phyloP scores from a whole-genome alignment of 2,329 filamentous ascomycete genomes.

The Botrytis tulipae region DNA sequence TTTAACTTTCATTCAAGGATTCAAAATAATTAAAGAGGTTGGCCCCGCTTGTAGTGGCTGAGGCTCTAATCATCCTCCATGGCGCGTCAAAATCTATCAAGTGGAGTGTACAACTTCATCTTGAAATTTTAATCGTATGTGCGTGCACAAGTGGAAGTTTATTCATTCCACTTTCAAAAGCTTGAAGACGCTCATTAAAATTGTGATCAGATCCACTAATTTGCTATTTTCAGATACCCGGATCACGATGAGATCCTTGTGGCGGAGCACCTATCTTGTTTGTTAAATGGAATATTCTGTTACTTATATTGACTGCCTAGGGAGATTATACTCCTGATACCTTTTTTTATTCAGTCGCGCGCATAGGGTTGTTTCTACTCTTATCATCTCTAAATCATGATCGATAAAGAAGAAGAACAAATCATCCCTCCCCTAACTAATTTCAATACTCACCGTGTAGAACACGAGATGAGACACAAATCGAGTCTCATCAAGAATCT shows the following conservation, averaged over 20 bases:
- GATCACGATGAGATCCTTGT: neutral
- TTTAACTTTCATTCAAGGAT: neutral
- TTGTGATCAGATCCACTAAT: neutral
- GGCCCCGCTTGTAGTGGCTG: constrained; percentile 11
- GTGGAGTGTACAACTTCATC: neutral
- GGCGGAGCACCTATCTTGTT: neutral
- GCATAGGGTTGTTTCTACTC: neutral
- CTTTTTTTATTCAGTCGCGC: neutral
- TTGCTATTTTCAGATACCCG: neutral
- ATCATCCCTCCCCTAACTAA: neutral
- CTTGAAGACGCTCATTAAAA: constrained; percentile 7
- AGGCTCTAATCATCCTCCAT: neutral
- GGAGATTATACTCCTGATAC: neutral
- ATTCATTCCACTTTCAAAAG: constrained; percentile 9
- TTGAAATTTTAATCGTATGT: neutral
- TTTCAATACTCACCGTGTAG: neutral
- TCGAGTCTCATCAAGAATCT: constrained; percentile 1
- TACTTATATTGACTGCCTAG: neutral
- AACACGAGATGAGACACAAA: constrained; percentile 1
- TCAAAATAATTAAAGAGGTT: constrained; percentile 10
- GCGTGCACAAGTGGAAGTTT: neutral
- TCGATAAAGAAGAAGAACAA: neutral
- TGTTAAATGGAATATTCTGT: neutral
- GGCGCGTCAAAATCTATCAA: constrained; percentile 7
- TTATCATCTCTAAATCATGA: neutral